Evolutionary conservation across 73 alveolate species (phyloP), one percentile per base, ranked within the genome.

Genomic region (Durusdinium trenchii): DNA sequence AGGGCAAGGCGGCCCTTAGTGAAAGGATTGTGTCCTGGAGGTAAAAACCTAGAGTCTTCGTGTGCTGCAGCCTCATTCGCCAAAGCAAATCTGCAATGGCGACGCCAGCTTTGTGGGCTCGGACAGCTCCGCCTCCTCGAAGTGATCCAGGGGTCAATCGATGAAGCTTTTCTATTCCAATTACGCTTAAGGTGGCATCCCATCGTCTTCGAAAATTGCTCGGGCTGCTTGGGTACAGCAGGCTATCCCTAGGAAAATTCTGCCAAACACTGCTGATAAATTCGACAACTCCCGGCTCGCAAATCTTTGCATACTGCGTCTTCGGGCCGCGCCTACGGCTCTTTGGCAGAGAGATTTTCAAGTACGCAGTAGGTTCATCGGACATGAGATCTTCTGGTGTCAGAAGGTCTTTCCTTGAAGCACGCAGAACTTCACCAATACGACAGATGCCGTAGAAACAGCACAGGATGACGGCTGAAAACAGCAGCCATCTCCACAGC

Each of bases 391-490:
- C 94, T 14, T 16, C 78, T 0, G 94, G 94, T 0, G 76, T 50
- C 0, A 84, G 94, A 0, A 84, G 48, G 3, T 84, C 78, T 2
- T 30, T 28, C 20, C 94, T 1, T 9, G 38, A 0, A 0, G 94
- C 75, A 3, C 23, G 45, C 2, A 40, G n/a, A 3, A 61, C 57
- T 42, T 86, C 95, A 0, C 95, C 95, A 28, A 60, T 36, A 2
- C 95, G 46, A 26, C 54, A 38, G 30, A 86, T n/a, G 42, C 82
- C 95, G 32, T 86, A 86, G 35, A 54, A 86, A 43, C 76, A 38
- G 32, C 51, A 30, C 6, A 47, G 40, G 0, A 61, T 20, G 35
- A 57, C 52, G 0, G 82, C 95, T 1, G 95, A 78, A 23, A 30
- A 54, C 0, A 60, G 67, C 9, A 23, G 32, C 91, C 91, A 81